Evolutionary conservation across 1,139 yeast genomes (phyloP).

Genomic region (Yueomyces sp.): DNA sequence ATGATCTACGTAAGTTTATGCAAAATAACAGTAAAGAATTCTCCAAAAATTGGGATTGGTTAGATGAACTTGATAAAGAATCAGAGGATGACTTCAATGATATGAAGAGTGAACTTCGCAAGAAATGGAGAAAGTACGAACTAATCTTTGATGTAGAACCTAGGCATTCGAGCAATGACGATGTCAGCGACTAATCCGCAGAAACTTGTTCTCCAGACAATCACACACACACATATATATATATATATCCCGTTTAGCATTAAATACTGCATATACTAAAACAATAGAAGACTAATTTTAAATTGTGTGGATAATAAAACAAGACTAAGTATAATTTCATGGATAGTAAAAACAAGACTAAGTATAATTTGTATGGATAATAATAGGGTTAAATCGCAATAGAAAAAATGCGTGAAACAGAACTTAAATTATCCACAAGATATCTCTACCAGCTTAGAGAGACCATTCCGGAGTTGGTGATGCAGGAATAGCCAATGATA

Average conservation of each 20-base stretch:
- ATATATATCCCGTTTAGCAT: too few relatives aligned
- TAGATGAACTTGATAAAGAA: constrained; percentile 35
- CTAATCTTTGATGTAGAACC: constrained; percentile 25
- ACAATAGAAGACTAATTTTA: too few relatives aligned
- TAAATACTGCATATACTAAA: too few relatives aligned
- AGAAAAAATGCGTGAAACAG: constrained; percentile 11
- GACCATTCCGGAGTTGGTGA: constrained; percentile 16
- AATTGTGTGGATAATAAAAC: too few relatives aligned
- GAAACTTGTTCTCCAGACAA: too few relatives aligned
- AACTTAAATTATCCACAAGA: constrained; percentile 15
- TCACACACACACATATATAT: too few relatives aligned
- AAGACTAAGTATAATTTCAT: not conserved
- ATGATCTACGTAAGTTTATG: constrained; percentile 17
- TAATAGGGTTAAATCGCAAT: constrained; percentile 13
- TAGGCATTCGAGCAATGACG: constrained; percentile 19
- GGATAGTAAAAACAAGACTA: not conserved
- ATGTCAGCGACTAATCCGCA: constrained; percentile 17
- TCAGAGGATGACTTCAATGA: constrained; percentile 21
- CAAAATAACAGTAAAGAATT: constrained; percentile 20
- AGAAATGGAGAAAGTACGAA: constrained; percentile 25
- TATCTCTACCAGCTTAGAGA: constrained; percentile 19
- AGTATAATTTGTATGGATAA: constrained; percentile 9
- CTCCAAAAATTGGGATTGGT: constrained; percentile 31
- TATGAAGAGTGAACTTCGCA: constrained; percentile 18
- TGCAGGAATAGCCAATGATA: constrained; percentile 14